A percentile compares a stretch with the other conserved stretches of the same genome.
Evolutionary conservation across 176 grass and related monocot species (phyloP).

Genomic region (Avena atlantica): DNA sequence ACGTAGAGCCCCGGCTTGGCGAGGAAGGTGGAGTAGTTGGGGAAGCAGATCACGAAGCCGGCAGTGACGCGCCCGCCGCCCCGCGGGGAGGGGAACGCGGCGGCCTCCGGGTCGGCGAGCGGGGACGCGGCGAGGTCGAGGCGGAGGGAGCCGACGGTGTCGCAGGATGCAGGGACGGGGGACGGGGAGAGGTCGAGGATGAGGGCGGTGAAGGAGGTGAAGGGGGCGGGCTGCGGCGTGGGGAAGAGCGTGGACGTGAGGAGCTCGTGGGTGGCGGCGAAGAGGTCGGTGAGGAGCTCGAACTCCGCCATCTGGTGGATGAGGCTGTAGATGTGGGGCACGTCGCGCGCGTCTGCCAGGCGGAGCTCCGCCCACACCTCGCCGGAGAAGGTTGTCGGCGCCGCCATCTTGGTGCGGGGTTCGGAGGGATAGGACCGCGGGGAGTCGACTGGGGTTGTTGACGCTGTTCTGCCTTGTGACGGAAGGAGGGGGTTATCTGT

Average conservation of each 20-base stretch:
- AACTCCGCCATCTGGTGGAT: slow-evolving; percentile 93
- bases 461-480: too few species aligned
- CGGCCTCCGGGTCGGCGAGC: slow-evolving; percentile 54
- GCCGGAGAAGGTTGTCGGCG: slow-evolving; percentile 49
- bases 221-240: slow-evolving; percentile 46
- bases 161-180: slow-evolving; percentile 1
- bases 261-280: slow-evolving; percentile 66
- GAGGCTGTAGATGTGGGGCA: slow-evolving; percentile 80
- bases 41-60: slow-evolving; percentile 76
- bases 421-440: background rate
- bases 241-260: slow-evolving; percentile 67
- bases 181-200: slow-evolving; percentile 62
- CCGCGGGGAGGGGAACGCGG: slow-evolving; percentile 53
- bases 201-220: slow-evolving; percentile 73
- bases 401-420: slow-evolving; percentile 49
- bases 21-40: slow-evolving; percentile 78
- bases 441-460: too few species aligned
- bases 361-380: slow-evolving; percentile 81
- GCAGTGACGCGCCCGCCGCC: slow-evolving; percentile 46
- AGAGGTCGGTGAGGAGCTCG: slow-evolving; percentile 86
- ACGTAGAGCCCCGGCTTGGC: slow-evolving; percentile 68
- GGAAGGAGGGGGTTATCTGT: too few species aligned
- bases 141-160: slow-evolving; percentile 41
- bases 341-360: slow-evolving; percentile 63
- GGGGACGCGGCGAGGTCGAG: slow-evolving; percentile 52